These are phyloP conservation scores for Nothophytophthora sp. DNA, from an alignment of 352 stramenopile species.

Conservation along the genomic window DNA sequence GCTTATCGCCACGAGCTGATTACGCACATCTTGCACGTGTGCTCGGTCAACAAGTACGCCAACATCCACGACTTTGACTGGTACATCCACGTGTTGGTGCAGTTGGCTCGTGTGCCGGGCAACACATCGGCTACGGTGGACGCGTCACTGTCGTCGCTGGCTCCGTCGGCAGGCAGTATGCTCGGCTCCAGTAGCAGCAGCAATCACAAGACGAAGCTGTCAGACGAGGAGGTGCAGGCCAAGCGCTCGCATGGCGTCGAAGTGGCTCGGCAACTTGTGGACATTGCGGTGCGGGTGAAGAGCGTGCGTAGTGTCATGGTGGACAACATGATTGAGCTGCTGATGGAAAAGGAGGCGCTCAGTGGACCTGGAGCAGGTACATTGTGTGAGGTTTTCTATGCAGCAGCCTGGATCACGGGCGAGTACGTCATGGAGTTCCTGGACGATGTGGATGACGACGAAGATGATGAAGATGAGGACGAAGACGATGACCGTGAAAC, in stretches of 20 bases:
- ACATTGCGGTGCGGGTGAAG: slow-evolving; percentile 97
- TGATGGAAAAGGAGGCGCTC: slow-evolving; percentile 89
- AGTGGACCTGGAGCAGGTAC: slow-evolving; percentile 75
- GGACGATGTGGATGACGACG: slow-evolving; percentile 77
- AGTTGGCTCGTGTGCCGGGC: slow-evolving; percentile 92
- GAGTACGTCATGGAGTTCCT: slow-evolving; percentile 96
- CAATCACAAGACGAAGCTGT: slow-evolving; percentile 23
- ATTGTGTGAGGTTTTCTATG: slow-evolving; percentile 94
- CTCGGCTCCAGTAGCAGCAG: slow-evolving; percentile 28
- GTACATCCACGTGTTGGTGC: slow-evolving; percentile 98
- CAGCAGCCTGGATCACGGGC: slow-evolving; percentile 97
- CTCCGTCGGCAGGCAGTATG: slow-evolving; percentile 44
- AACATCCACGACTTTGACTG: slow-evolving; percentile 98
- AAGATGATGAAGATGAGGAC: slow-evolving; percentile 76
- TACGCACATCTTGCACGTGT: slow-evolving; percentile 96
- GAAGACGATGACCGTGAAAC: slow-evolving; percentile 75
- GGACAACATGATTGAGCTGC: slow-evolving; percentile 92
- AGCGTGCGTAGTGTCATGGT: slow-evolving; percentile 95
- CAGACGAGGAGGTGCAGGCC: slow-evolving; percentile 26
- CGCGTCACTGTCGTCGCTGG: slow-evolving; percentile 31
- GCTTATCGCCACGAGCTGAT: slow-evolving; percentile 97
- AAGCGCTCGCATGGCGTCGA: slow-evolving; percentile 74
- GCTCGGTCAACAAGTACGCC: slow-evolving; percentile 97
- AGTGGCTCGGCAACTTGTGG: slow-evolving; percentile 94
- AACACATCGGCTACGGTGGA: slow-evolving; percentile 41